Percentiles rank a stretch among this genome's conserved stretches.
Conservation (phyloP, 352 stramenopile genomes). For the Peronospora destructor region DNA sequence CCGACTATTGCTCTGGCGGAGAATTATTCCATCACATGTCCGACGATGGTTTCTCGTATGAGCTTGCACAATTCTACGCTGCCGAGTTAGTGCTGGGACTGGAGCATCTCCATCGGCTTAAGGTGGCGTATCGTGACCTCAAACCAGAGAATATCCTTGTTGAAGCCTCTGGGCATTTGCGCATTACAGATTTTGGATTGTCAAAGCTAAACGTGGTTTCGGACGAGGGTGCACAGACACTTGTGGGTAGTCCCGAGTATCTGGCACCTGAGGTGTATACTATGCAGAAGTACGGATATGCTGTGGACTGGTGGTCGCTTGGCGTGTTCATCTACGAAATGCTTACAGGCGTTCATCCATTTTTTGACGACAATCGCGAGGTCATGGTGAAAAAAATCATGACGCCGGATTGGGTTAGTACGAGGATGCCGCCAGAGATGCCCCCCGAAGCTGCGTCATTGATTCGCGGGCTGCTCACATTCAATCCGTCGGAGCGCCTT, state of each 20-base stretch:
- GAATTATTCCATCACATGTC: slow-evolving; percentile 98
- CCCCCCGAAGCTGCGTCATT: slow-evolving; percentile 60
- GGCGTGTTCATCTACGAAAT: slow-evolving; percentile 89
- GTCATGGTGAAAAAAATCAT: slow-evolving; percentile 86
- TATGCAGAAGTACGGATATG: slow-evolving; percentile 71
- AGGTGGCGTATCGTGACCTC: slow-evolving; percentile 95
- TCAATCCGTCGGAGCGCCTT: slow-evolving; percentile 64
- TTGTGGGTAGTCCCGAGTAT: slow-evolving; percentile 87
- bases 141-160: slow-evolving; percentile 95
- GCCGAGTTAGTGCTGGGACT: slow-evolving; percentile 93
- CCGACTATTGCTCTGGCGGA: slow-evolving; percentile 88
- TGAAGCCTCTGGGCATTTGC: slow-evolving; percentile 88
- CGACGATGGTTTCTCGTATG: slow-evolving; percentile 69
- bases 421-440: slow-evolving; percentile 63
- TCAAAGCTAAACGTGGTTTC: slow-evolving; percentile 74
- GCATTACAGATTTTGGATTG: slow-evolving; percentile 95
- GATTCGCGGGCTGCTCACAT: slow-evolving; percentile 67
- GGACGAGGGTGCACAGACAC: slow-evolving; percentile 56
- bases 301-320: slow-evolving; percentile 90
- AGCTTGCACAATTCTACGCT: slow-evolving; percentile 90
- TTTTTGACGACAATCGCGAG: slow-evolving; percentile 82
- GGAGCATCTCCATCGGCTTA: slow-evolving; percentile 91
- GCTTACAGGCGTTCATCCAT: slow-evolving; percentile 85
- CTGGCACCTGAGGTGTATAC: slow-evolving; percentile 80
- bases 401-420: slow-evolving; percentile 49